Base-by-base conservation (phyloP, 2,329 filamentous ascomycete species). In the Fusarium sp. region DNA sequence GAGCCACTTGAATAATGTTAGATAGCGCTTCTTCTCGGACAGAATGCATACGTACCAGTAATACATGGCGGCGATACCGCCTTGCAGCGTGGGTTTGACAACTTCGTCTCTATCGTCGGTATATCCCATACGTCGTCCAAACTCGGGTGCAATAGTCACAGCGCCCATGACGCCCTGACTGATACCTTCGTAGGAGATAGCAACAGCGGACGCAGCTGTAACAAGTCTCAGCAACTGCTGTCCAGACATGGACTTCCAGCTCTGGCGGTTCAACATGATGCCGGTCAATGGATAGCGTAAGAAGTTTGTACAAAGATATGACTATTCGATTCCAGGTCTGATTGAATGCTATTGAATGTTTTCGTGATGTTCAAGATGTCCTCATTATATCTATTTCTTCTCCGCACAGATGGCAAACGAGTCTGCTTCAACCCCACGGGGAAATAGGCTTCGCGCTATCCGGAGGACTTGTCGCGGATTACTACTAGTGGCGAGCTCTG, bases 81-180 rank as follows among this genome's bases (percentile, higher is more conserved):
- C 51, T 28, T 60, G 57, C 7, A 60, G 36, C 43, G 33, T 36
- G 4, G 57, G 57, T n/a, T 46, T 57, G 28, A 57, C 11, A 9
- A 60, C 51, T 34, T 60, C 17, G 15, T 24, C 6, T 3, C 36
- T 36, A 3, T 62, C 58, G 40, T 52, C 39, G 11, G 24, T 18
- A 17, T 62, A 58, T 22, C 58, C 53, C 54, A 62, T 62, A 10
- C 58, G 54, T n/a, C 58, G 33, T 5, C 58, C 58, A 53, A 80
- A 83, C 36, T 75, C 69, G 1, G 80, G 79, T 17, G 79, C 74
- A 17, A 77, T 74, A 49, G 84, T 86, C 45, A 86, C 83, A 38
- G 82, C 82, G 50, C 84, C 83, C 81, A 86, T 84, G 24, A 85
- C 83, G 51, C 84, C 84, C 66, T 86, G 84, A 58, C 85, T 83